phyloP scores from a whole-genome alignment of 2,329 filamentous ascomycete species.

The Beauveria asiatica region DNA sequence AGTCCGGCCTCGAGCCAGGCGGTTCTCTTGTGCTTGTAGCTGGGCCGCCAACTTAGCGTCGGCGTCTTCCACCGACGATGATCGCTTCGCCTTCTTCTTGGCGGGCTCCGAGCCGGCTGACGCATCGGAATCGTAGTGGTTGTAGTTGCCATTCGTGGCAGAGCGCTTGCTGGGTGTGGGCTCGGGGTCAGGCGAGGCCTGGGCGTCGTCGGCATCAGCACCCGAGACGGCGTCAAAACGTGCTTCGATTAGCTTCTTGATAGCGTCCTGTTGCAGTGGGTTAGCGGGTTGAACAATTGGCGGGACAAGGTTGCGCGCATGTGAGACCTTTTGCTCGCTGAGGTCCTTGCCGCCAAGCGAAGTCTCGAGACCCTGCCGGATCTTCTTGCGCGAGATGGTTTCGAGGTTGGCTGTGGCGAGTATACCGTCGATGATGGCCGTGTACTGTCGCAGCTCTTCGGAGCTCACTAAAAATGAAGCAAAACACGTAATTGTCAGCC shows the following conservation, averaged over 20 bases:
- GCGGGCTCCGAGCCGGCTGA: conserved; percentile 37
- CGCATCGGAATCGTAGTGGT: conserved; percentile 37
- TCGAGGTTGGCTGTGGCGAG: conserved; percentile 49
- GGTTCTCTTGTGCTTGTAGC: conserved; percentile 88
- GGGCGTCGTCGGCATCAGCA: conserved; percentile 37
- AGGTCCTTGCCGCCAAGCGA: conserved; percentile 49
- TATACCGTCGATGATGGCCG: conserved; percentile 51
- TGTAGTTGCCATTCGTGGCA: conserved; percentile 24
- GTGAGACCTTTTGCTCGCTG: conserved; percentile 47
- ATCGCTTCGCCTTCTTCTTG: conserved; percentile 61
- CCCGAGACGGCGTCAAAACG: conserved; percentile 64
- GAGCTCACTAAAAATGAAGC: conserved; percentile 32
- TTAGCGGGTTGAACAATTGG: background rate
- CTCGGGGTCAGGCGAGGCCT: conserved; percentile 25
- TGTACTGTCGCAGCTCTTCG: conserved; percentile 45
- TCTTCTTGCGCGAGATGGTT: conserved; percentile 56
- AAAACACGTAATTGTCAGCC: conserved; percentile 4
- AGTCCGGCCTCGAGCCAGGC: conserved; percentile 53
- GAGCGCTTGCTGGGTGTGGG: conserved; percentile 27
- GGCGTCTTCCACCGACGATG: conserved; percentile 54
- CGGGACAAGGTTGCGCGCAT: background rate
- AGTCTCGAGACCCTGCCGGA: conserved; percentile 47
- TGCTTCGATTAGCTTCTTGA: conserved; percentile 64
- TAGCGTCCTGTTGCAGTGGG: conserved; percentile 43
- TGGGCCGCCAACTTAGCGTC: conserved; percentile 82